Base-by-base conservation (phyloP, 208 protist species). In the Acanthamoeba castellanii region DNA sequence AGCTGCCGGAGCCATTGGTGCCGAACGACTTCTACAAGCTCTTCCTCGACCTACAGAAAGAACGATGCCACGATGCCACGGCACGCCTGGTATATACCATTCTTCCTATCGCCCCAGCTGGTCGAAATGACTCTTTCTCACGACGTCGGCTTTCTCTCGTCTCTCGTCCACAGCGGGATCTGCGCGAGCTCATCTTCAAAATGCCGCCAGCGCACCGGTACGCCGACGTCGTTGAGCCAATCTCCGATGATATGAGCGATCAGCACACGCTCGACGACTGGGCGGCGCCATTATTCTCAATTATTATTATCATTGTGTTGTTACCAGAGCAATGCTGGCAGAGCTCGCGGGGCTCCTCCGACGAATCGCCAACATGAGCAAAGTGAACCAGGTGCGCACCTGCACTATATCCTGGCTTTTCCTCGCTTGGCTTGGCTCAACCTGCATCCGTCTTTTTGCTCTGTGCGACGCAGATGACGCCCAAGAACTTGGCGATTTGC, bases 1-100 rank as follows among this genome's bases (percentile, higher is more conserved):
- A 92, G 42, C 34, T 92, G 30, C 85, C 85, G 57, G 85, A 92
- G 22, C 85, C 85, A n/a, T 57, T 92, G 59, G 64, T 92, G 7
- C 85, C 85, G 11, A 55, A 66, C 59, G 32, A 45, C 59, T 74
- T 92, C 37, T 92, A 92, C 61, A 92, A 92, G 52, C 85, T 50
- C 27, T 92, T 92, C 61, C 18, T 92, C 61, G 30, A 92, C 59
- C 45, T 87, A 11, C 78, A 87, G 50, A 87, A 87, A 45, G 30
- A 87, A 45, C 42, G 45, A 87, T 59, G 45, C 30, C 8, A 14
- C 25, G 78, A 87, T 18, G 3, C 11, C 45, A 87, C 37, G 1
- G 11, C 45, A 34, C 78, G 78, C 37, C 47, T 87, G 78, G 78
- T 87, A 87, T 32, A 37, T 78, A 3, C 5, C 3, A 8, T 0